Percentiles rank a stretch among this genome's conserved stretches.
phyloP scores from a whole-genome alignment of 371 early-diverging fungal species.

The Saksenaea oblongispora region DNA sequence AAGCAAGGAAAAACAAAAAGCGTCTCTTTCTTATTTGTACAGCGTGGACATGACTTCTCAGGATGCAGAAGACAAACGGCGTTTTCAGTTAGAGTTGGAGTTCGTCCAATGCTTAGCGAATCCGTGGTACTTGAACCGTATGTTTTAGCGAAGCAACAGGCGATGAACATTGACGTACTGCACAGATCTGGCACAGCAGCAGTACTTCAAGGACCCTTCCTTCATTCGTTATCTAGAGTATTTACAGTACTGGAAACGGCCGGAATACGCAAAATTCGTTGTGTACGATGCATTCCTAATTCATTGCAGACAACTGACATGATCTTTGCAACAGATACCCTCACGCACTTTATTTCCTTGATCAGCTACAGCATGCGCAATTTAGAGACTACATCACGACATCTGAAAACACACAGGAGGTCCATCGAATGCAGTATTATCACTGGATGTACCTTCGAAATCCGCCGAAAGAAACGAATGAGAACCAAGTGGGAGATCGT shows the following conservation, averaged over 20 bases:
- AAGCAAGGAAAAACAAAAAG: too few species aligned
- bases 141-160: constrained; percentile 4
- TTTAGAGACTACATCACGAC: constrained; percentile 80
- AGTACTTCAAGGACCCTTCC: constrained; percentile 78
- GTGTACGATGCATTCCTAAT: constrained; percentile 52
- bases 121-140: constrained; percentile 90
- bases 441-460: constrained; percentile 80
- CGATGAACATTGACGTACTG: neutral
- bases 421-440: constrained; percentile 85
- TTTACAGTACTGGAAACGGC: constrained; percentile 88
- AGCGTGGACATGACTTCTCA: neutral
- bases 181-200: constrained; percentile 86
- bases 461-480: constrained; percentile 22
- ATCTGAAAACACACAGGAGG: constrained; percentile 71
- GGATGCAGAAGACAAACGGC: constrained; percentile 46
- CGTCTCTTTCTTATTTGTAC: neutral
- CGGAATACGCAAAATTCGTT: constrained; percentile 88
- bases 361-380: constrained; percentile 74
- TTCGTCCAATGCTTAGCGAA: constrained; percentile 95
- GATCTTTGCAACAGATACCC: constrained; percentile 68
- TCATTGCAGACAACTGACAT: neutral
- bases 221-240: constrained; percentile 89
- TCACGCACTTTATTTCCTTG: constrained; percentile 83
- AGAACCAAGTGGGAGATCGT: neutral
- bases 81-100: constrained; percentile 92